phyloP scores from a whole-genome alignment of 177 flowering plant species.

The Vitis hybrid region DNA sequence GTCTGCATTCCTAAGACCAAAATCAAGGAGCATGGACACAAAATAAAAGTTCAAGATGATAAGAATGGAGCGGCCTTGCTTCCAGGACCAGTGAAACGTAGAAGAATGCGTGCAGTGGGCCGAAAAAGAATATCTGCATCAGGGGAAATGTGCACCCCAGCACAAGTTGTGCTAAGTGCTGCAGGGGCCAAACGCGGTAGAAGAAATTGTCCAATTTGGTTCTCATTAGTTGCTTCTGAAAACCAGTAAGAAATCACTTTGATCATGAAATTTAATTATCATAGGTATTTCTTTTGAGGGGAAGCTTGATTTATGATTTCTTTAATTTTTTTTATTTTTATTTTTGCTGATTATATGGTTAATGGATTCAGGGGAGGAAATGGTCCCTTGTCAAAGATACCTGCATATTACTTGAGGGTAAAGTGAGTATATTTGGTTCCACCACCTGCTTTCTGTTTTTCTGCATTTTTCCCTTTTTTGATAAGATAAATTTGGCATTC shows the following conservation, averaged over 20 bases:
- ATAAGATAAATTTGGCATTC: neutral
- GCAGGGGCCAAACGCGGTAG: conserved; percentile 32
- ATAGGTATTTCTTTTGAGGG: neutral
- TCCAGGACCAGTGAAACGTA: conserved; percentile 46
- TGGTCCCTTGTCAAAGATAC: conserved; percentile 41
- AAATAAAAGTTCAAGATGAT: conserved; percentile 43
- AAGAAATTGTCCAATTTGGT: conserved; percentile 50
- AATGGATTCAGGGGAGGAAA: conserved; percentile 41
- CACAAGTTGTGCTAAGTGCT: conserved; percentile 59
- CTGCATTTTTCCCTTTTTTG: neutral
- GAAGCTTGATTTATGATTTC: neutral
- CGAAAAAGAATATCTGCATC: conserved; percentile 44
- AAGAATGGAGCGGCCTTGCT: conserved; percentile 30
- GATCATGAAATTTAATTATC: neutral
- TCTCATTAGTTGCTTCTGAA: conserved; percentile 43
- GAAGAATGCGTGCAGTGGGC: conserved; percentile 38
- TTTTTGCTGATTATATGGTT: conserved; percentile 6
- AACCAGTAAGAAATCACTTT: conserved; percentile 33
- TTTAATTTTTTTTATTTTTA: neutral
- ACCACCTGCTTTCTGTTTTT: neutral
- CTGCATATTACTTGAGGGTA: conserved; percentile 40
- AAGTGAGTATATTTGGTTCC: conserved; percentile 30
- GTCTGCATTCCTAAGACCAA: conserved; percentile 37
- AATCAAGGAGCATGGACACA: conserved; percentile 41
- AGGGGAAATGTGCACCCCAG: conserved; percentile 30